Evolutionary conservation across 2,329 filamentous ascomycete genomes (phyloP), one percentile per base, ranked within the genome.

Genomic region (Microdochium paspali): DNA sequence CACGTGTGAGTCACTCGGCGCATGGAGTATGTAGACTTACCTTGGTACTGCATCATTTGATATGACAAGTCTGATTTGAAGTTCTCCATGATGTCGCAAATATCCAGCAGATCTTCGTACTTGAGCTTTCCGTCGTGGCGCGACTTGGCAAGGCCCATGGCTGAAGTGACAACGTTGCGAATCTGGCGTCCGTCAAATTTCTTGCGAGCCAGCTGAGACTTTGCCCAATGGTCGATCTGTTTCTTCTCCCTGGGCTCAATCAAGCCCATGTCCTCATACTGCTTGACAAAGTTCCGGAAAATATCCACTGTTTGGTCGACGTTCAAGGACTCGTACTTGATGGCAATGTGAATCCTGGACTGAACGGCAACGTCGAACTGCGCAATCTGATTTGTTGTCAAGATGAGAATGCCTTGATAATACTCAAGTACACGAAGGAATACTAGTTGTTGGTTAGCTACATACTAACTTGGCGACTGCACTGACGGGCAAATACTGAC

Each of bases 391-490:
- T 95, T 95, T 2, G 90, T 95, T 0, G 90, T 95, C 24, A 95
- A 66, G 69, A 95, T 94, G 4, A 95, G 65, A 47, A 95, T 94
- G 2, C 90, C 90, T 60, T 94, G 87, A 67, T 94, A 95, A 63
- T 95, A 95, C 65, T 96, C 90, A 0, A 95, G 73, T 48, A 91
- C 74, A 0, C 89, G 82, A 2, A 95, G 70, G 71, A 95, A 95
- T 57, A 95, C 88, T 40, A 18, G 13, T 35, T 56, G 30, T 60
- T 61, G 2, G 56, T 60, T 2, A 54, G 57, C 7, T 54, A 47
- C 26, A 54, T 44, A 39, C 50, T 47, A 46, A 55, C 53, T 18
- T 47, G 50, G 23, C 50, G 47, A 31, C 53, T 53, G 25, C 50
- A 51, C 20, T 53, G 47, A 9, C 49, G 10, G 50, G 49, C 3